Percentiles rank a stretch among this genome's conserved stretches.
phyloP scores from a whole-genome alignment of 1,284 basidiomycete species.

The Wolfiporia cocos region DNA sequence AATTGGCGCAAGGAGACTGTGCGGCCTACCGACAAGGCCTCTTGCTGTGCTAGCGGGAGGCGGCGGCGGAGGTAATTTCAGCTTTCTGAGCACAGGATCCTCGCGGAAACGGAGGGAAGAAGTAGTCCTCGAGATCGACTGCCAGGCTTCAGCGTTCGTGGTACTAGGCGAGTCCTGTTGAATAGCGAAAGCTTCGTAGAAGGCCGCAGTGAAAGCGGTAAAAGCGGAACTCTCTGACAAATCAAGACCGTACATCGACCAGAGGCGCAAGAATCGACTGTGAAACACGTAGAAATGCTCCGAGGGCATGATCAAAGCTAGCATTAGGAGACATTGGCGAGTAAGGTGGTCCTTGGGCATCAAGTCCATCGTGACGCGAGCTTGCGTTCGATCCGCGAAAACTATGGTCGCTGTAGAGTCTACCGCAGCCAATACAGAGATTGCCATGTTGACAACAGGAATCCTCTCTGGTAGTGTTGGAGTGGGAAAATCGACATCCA shows the following conservation, averaged over 20 bases:
- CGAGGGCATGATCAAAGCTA: slow-evolving; percentile 53
- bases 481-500: no score
- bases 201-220: slow-evolving; percentile 42
- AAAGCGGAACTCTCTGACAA: slow-evolving; percentile 46
- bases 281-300: slow-evolving; percentile 55
- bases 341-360: slow-evolving; percentile 37
- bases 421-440: slow-evolving; percentile 18
- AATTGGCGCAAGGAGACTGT: slow-evolving; percentile 40
- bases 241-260: slow-evolving; percentile 40
- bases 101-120: slow-evolving; percentile 45
- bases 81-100: slow-evolving; percentile 45
- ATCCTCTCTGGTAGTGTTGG: no score
- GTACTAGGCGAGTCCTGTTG: slow-evolving; percentile 4
- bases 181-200: slow-evolving; percentile 47
- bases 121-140: slow-evolving; percentile 30
- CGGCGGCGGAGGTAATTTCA: slow-evolving; percentile 32
- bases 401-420: slow-evolving; percentile 22
- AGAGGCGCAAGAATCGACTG: slow-evolving; percentile 45
- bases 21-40: slow-evolving; percentile 23
- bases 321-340: slow-evolving; percentile 49
- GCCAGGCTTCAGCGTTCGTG: slow-evolving; percentile 15
- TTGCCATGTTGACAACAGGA: slow-evolving; percentile 5
- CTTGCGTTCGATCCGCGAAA: slow-evolving; percentile 14
- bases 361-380: slow-evolving; percentile 21
- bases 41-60: slow-evolving; percentile 1